phyloP scores from a whole-genome alignment of 1,139 yeast species.

The Saccharomycopsis phalli region DNA sequence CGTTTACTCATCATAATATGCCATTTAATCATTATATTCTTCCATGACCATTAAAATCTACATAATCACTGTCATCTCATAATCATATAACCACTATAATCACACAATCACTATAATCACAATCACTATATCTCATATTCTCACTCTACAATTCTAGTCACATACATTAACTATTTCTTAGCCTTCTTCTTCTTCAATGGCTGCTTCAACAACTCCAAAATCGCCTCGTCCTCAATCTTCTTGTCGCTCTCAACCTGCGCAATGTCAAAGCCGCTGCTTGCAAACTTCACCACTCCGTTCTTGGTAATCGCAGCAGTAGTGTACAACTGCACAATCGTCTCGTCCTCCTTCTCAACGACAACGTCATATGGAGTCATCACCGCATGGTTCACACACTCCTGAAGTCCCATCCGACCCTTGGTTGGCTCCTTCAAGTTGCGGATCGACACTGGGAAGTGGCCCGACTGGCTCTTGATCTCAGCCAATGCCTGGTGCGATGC shows the following conservation, averaged over 20 bases:
- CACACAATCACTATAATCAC: too few relatives aligned
- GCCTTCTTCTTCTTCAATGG: conserved; percentile 48
- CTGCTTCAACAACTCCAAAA: conserved; percentile 42
- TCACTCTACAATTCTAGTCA: too few relatives aligned
- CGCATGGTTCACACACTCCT: conserved; percentile 64
- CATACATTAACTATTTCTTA: conserved; percentile 27
- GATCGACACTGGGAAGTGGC: conserved; percentile 65
- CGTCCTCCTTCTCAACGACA: conserved; percentile 61
- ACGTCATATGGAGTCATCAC: conserved; percentile 65
- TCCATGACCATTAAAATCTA: too few relatives aligned
- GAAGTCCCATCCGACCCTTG: conserved; percentile 68
- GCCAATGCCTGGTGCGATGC: conserved; percentile 61
- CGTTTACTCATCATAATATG: too few relatives aligned
- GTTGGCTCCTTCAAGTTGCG: conserved; percentile 61
- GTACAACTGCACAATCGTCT: conserved; percentile 62
- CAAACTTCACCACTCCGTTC: conserved; percentile 61
- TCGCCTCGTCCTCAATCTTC: conserved; percentile 45
- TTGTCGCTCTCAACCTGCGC: conserved; percentile 49
- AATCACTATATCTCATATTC: too few relatives aligned
- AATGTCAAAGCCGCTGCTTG: conserved; percentile 44
- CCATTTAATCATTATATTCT: too few relatives aligned
- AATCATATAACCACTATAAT: too few relatives aligned
- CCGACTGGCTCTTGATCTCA: conserved; percentile 58
- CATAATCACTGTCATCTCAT: too few relatives aligned
- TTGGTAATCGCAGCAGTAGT: conserved; percentile 72